A percentile compares a stretch with the other conserved stretches of the same genome.
Conservation (phyloP, 495 filamentous ascomycete species). For the Podospora tetraspora region DNA sequence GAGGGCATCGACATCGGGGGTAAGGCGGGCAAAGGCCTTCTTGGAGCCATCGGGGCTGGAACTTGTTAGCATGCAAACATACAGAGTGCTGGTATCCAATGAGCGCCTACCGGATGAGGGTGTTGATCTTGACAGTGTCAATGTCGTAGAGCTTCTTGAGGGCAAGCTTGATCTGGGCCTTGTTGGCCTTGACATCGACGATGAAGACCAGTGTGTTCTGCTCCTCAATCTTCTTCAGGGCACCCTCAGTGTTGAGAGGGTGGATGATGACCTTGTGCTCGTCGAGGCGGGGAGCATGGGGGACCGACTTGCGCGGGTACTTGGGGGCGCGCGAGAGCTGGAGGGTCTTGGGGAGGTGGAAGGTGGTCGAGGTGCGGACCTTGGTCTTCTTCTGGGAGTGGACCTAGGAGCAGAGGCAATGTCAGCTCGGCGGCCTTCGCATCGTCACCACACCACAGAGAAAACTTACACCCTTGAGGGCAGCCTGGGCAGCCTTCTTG, state of each 20-base stretch:
- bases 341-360: conserved; percentile 96
- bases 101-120: conserved; percentile 76
- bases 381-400: conserved; percentile 86
- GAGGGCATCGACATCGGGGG: conserved; percentile 92
- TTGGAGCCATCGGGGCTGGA: conserved; percentile 88
- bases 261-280: conserved; percentile 84
- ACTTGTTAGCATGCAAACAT: conserved; percentile 13
- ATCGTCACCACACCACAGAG: neutral
- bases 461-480: conserved; percentile 75
- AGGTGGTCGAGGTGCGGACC: conserved; percentile 85
- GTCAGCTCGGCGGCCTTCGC: neutral
- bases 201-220: conserved; percentile 99
- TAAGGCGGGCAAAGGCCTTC: conserved; percentile 96
- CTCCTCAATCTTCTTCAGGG: conserved; percentile 99
- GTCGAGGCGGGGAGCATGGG: conserved; percentile 84
- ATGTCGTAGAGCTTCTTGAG: conserved; percentile 99
- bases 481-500: conserved; percentile 86
- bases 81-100: neutral
- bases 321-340: conserved; percentile 84
- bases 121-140: conserved; percentile 97
- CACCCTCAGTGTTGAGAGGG: conserved; percentile 91
- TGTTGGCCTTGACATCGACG: conserved; percentile 97
- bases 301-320: conserved; percentile 93
- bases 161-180: conserved; percentile 97
- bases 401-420: conserved; percentile 39